Conservation (phyloP, 257 asterid genomes). For the Solanum appendiculatum region DNA sequence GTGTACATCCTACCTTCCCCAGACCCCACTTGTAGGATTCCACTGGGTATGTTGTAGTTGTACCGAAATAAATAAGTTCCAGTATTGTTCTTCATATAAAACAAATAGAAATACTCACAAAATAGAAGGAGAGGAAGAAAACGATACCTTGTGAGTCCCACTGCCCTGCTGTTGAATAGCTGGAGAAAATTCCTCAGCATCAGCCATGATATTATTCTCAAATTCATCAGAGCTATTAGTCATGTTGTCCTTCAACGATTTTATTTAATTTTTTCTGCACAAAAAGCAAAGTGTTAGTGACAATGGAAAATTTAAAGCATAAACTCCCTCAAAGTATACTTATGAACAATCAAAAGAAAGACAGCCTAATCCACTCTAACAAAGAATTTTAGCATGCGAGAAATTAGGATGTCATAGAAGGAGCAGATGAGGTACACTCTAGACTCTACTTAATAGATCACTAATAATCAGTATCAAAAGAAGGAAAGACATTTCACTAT, state of each 20-base stretch:
- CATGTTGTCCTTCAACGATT: not conserved
- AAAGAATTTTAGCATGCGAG: not conserved
- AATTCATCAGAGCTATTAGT: not conserved
- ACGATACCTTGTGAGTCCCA: not conserved
- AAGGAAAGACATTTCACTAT: not conserved
- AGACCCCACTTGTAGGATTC: not conserved
- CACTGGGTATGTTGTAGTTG: not conserved
- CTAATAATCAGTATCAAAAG: not conserved
- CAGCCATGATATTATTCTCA: not conserved
- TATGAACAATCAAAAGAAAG: not conserved
- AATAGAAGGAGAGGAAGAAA: not conserved
- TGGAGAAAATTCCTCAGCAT: not conserved
- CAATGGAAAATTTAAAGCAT: not conserved
- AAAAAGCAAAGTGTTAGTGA: not conserved
- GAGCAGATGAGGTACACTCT: not conserved
- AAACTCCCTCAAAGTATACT: not conserved
- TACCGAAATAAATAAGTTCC: not conserved
- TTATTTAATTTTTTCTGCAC: not conserved
- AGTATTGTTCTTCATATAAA: not conserved
- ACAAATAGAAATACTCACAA: not conserved
- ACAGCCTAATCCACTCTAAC: not conserved
- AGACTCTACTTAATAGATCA: not conserved
- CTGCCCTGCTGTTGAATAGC: not conserved
- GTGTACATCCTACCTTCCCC: not conserved
- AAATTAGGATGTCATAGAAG: not conserved